These are phyloP conservation scores for Zymoseptoria ardabiliae DNA, from an alignment of 2,329 filamentous ascomycete species.

Conservation along the genomic window DNA sequence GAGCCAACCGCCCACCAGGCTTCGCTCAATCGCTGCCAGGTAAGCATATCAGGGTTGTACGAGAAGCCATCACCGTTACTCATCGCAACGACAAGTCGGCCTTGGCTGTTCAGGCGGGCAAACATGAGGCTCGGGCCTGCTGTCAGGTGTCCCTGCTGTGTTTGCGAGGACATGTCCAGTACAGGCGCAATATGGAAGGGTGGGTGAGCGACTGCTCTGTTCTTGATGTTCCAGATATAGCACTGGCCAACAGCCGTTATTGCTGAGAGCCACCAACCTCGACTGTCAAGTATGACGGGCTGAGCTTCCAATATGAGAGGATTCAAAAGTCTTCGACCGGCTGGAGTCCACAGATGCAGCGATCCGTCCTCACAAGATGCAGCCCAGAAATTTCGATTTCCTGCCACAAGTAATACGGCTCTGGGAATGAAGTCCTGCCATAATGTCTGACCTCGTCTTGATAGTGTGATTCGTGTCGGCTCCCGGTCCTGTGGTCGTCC, in stretches of 20 bases:
- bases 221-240: constrained; percentile 88
- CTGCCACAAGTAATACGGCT: constrained; percentile 81
- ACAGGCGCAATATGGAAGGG: constrained; percentile 84
- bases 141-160: constrained; percentile 70
- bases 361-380: constrained; percentile 90
- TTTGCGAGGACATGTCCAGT: constrained; percentile 75
- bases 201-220: constrained; percentile 68
- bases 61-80: constrained; percentile 92
- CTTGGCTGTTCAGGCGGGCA: constrained; percentile 81
- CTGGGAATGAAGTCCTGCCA: constrained; percentile 94
- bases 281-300: constrained; percentile 85
- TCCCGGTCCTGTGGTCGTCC: constrained; percentile 61
- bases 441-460: constrained; percentile 68
- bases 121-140: constrained; percentile 79
- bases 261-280: constrained; percentile 81
- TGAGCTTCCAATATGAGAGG: constrained; percentile 84
- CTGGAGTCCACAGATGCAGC: constrained; percentile 84
- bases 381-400: constrained; percentile 84
- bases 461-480: constrained; percentile 74
- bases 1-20: constrained; percentile 97
- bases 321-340: constrained; percentile 77
- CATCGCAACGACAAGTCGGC: constrained; percentile 79
- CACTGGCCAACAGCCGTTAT: constrained; percentile 83
- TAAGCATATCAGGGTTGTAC: constrained; percentile 77
- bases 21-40: constrained; percentile 93